These are phyloP conservation scores for Cladosporium oxysporum DNA, from an alignment of 2,329 filamentous ascomycete species.

Conservation along the genomic window DNA sequence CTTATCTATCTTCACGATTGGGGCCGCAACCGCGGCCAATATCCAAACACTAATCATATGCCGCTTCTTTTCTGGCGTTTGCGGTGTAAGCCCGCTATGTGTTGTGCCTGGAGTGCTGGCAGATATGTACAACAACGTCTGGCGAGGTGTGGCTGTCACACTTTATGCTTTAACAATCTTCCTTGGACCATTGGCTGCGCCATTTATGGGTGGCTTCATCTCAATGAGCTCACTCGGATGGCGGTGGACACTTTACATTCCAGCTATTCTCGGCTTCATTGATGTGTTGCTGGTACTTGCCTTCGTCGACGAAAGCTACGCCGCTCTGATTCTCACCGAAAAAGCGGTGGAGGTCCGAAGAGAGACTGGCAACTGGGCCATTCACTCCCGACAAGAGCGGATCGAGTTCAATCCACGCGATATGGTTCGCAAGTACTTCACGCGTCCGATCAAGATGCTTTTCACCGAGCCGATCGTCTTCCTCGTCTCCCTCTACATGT, in stretches of 20 bases:
- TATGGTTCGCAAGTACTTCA: constrained; percentile 51
- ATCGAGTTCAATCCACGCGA: constrained; percentile 30
- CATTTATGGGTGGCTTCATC: constrained; percentile 29
- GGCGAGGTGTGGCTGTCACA: constrained; percentile 26
- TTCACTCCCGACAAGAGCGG: constrained; percentile 19
- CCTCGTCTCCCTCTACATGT: constrained; percentile 65
- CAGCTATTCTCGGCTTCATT: constrained; percentile 50
- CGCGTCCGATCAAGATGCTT: constrained; percentile 62
- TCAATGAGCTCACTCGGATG: constrained; percentile 29
- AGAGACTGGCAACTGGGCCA: constrained; percentile 19
- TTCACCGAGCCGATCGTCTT: constrained; percentile 69
- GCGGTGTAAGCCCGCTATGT: constrained; percentile 23
- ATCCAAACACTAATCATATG: constrained; percentile 44
- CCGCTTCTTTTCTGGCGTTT: constrained; percentile 42
- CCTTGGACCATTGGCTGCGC: constrained; percentile 28
- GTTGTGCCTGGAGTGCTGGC: constrained; percentile 23
- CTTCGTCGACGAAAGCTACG: constrained; percentile 50
- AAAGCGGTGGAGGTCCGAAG: constrained; percentile 41
- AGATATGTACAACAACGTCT: constrained; percentile 22
- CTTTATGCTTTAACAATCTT: constrained; percentile 27
- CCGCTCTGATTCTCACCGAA: constrained; percentile 54
- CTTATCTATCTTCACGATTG: constrained; percentile 30
- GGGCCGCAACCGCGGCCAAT: constrained; percentile 40
- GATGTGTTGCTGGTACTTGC: constrained; percentile 50
- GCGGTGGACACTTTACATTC: constrained; percentile 41